Base-by-base conservation (phyloP, 306 rosid species). In the Elaeagnus macrophylla region DNA sequence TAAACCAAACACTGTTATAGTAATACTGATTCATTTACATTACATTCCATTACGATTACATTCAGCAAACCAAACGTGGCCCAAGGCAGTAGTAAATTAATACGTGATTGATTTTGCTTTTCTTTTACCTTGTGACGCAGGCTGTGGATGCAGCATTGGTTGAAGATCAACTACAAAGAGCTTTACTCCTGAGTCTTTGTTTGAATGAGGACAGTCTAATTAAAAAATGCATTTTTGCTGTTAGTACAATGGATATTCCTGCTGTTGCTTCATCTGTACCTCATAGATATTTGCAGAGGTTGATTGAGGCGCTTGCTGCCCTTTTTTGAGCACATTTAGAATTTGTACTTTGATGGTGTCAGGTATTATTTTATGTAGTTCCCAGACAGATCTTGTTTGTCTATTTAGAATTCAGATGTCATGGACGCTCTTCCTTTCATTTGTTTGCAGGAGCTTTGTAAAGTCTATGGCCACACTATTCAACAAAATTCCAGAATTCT, bases 301-400 rank as follows among this genome's bases (percentile, higher is more conserved):
- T 91, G 70, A 72, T 87, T 7, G 89, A 84, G 51, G 93, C 91
- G 50, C 75, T 87, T 52, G 96, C 96, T 13, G 84, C 83, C 68
- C 87, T 87, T 39, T 60, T 93, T 43, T 78, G 88, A 54, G 95
- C 85, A 0, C 99, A 93, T 77, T 60, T 93, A 69, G 99, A 93
- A 80, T 93, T 87, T 68, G 68, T 87, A 46, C 94, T 93, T 39
- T 60, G 79, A 58, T 93, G 96, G 96, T 75, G 71, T 81, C 95
- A 82, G 94, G 99, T 86, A 66, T 53, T 50, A 37, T 48, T 55
- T 54, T 37, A 2, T 7, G n/a, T 19, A 59, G 56, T 16, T 25
- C 32, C 32, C 32, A 2, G 32, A 25, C 4, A 3, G 4, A 25
- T 25, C 41, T 17, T 16, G 36, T 55, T 43, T 48, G n/a, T 15